These are phyloP conservation scores for Fusarium keratoplasticum DNA, from an alignment of 2,329 filamentous ascomycete genomes.

Conservation along the genomic window DNA sequence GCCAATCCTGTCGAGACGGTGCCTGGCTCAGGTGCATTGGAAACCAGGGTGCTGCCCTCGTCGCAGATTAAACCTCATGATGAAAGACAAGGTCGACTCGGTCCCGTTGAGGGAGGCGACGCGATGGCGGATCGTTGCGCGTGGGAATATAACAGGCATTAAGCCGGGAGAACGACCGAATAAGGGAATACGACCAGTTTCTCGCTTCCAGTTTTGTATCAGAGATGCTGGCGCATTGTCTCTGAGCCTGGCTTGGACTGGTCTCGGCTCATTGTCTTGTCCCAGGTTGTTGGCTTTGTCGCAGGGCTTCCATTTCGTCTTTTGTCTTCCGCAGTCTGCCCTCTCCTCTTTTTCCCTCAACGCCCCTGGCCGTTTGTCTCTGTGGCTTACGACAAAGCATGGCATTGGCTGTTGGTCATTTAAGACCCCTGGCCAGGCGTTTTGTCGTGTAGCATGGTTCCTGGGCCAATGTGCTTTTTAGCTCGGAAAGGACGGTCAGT, in stretches of 20 bases:
- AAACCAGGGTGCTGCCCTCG: conserved; percentile 28
- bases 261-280: conserved; percentile 15
- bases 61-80: conserved; percentile 37
- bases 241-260: conserved; percentile 23
- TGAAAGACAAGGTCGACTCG: conserved; percentile 21
- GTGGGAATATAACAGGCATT: conserved; percentile 23
- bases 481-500: conserved; percentile 15
- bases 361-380: conserved; percentile 23
- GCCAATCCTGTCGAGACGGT: conserved; percentile 38
- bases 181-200: conserved; percentile 24
- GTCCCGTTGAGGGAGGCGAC: not conserved
- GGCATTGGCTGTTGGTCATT: conserved; percentile 24
- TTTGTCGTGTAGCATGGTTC: conserved; percentile 33
- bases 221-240: conserved; percentile 7
- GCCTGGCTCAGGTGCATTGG: conserved; percentile 27
- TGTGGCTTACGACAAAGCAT: conserved; percentile 26
- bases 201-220: conserved; percentile 5
- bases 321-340: conserved; percentile 6
- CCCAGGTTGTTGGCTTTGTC: conserved; percentile 14
- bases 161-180: conserved; percentile 27
- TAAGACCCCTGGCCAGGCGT: conserved; percentile 22
- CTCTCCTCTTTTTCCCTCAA: not conserved
- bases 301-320: not conserved
- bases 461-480: conserved; percentile 42
- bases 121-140: conserved; percentile 10